These are phyloP conservation scores for Berberis thunbergii DNA, from an alignment of 164 flowering plant genomes.

Conservation along the genomic window DNA sequence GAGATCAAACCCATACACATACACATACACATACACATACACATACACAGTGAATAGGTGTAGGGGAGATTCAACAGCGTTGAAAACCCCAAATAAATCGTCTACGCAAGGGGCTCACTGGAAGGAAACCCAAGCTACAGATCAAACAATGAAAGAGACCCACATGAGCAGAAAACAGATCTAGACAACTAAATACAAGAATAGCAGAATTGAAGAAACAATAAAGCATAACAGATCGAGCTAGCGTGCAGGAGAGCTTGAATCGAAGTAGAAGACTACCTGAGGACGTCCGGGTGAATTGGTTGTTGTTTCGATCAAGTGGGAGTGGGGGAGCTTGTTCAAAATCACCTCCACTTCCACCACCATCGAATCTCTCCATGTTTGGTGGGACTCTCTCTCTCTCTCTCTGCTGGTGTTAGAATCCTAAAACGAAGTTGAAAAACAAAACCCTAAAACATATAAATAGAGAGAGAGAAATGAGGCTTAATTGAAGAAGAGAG, in stretches of 20 bases:
- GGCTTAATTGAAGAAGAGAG: no score
- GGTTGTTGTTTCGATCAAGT: slow-evolving; percentile 1
- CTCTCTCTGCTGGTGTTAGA: no score
- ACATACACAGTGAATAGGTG: no score
- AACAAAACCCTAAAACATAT: not conserved
- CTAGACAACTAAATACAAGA: slow-evolving; percentile 1
- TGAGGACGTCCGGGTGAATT: slow-evolving; percentile 18
- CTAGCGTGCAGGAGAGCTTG: not conserved
- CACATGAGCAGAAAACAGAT: slow-evolving; percentile 6
- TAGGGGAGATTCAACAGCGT: no score
- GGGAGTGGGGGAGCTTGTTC: slow-evolving; percentile 8
- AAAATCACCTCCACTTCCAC: slow-evolving; percentile 4
- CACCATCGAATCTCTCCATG: slow-evolving; percentile 31
- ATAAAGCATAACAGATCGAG: slow-evolving; percentile 8
- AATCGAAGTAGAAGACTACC: slow-evolving; percentile 11
- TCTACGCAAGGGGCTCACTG: no score
- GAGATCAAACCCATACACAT: no score
- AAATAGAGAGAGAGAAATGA: not conserved
- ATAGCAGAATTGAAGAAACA: not conserved
- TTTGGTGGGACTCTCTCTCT: no score
- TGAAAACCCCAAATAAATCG: no score
- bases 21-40: no score
- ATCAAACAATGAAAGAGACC: not conserved
- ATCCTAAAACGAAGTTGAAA: not conserved
- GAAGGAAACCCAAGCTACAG: no score